Evolutionary conservation across 345 rosid species (phyloP), one percentile per base, ranked within the genome.

Genomic region (Rhizophora apiculata): DNA sequence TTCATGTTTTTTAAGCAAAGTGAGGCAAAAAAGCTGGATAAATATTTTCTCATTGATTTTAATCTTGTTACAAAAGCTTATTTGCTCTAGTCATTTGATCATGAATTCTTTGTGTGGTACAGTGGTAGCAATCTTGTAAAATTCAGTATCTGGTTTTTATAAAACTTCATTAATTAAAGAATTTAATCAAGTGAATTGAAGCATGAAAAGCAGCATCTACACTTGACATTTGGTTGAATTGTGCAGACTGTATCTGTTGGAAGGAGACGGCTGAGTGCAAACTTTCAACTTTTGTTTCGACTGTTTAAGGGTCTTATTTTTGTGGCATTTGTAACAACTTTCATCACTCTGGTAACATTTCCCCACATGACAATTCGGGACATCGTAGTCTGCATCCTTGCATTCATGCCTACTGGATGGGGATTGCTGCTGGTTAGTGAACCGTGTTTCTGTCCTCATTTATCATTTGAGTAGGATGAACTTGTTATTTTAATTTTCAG

Each of bases 391-490:
- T 92, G 99, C 83, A 78, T 96, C 72, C 93, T 96, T 65, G 98
- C 97, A 71, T 96, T 96, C 84, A 90, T 90, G 99, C 99, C 98
- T 7, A 92, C 97, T 3, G 98, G 99, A 6, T 96, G 99, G 99
- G 99, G 98, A 49, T 83, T 96, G 97, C 92, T 96, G 57, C 77
- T 89, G 95, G 97, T 94, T 78, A 85, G 83, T 75, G 7, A 55
- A 55, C 51, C 60, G 8, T 60, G 49, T 52, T 30, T 3, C 54
- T 9, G 32, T 53, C 49, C 18, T 11, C 49, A 13, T 13, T 43
- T 13, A 13, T 43, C 49, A 13, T 43, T 39, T 11, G 49, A 43
- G 49, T 43, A 43, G 2, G 18, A 43, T 43, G 49, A 43, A 43
- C 48, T 43, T 43, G 3, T 4, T 43, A 15, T 43, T 43, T 43